Evolutionary conservation across 2,329 filamentous ascomycete genomes (phyloP), one percentile per base, ranked within the genome.

Genomic region (Aspergillus phoenicis): DNA sequence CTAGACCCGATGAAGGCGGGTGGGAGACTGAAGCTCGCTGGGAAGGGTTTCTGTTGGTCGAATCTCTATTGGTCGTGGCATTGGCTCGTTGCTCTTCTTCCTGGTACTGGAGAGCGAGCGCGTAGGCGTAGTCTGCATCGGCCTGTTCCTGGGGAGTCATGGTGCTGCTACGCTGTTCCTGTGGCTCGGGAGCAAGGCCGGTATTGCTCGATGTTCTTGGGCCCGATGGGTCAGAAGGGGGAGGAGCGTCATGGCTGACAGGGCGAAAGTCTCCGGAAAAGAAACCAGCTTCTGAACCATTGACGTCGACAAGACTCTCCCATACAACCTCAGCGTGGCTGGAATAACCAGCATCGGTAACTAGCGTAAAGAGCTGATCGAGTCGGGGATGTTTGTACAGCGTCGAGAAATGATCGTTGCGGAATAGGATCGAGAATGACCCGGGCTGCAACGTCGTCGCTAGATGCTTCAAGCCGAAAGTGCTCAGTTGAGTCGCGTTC

Each of bases 321-420:
- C 95, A 99, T 0, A 99, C 91, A 11, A 99, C 88, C 73, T 98
- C 94, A 15, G 93, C 89, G 68, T 97, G 92, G 8, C 84, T 85
- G 10, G 90, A 88, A 71, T 96, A 99, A 0, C 95, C 95, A 26
- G 92, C 90, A 73, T 99, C 95, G 0, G 95, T 98, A 13, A 99
- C 93, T 3, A 99, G 80, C 0, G 91, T 92, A 64, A 94, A 85
- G 1, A 98, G 83, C 66, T 91, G 85, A 43, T 87, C 83, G 0
- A 89, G 91, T 48, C 88, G 81, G 0, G 94, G 92, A 68, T 98
- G 92, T 62, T 93, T 91, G 77, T 96, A 97, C 0, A 99, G 77
- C 0, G 94, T 98, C 45, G 92, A 93, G 72, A 99, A 99, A 74
- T 99, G 95, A 71, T 99, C 94, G 70, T 99, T 99, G 26, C 95